Evolutionary conservation across 768 basidiomycete species (phyloP).

Genomic region (Russula ochroleuca): DNA sequence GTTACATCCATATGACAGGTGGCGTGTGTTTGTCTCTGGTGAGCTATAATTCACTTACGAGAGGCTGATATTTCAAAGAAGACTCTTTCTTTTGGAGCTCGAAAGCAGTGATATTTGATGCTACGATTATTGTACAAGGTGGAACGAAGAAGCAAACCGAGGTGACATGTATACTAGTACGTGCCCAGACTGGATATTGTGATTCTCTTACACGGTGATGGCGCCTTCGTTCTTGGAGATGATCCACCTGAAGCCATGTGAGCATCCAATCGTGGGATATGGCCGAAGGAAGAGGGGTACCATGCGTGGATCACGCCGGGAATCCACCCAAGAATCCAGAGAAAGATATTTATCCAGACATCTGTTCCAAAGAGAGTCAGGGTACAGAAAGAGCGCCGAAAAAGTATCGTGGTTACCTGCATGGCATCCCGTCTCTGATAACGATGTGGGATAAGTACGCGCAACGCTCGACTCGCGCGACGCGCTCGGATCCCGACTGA

Average conservation of each 20-base stretch:
- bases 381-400: neutral
- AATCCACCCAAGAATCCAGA: conserved; percentile 45
- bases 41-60: neutral
- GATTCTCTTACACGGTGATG: neutral
- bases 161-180: neutral
- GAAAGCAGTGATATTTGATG: neutral
- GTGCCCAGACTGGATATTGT: too few relatives aligned
- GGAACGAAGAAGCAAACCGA: neutral
- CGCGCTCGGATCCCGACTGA: neutral
- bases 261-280: neutral
- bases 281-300: conserved; percentile 27
- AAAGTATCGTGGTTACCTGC: conserved; percentile 28
- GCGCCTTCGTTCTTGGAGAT: conserved; percentile 34
- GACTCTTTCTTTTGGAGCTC: neutral
- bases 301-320: conserved; percentile 44
- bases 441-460: neutral
- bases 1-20: neutral
- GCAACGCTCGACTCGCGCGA: neutral
- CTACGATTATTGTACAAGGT: neutral
- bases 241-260: conserved; percentile 31
- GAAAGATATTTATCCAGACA: conserved; percentile 39
- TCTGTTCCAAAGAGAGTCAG: conserved; percentile 29
- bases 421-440: conserved; percentile 30
- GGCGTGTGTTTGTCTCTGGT: neutral
- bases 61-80: neutral